phyloP scores from a whole-genome alignment of 2,329 filamentous ascomycete species.

The Xylaria sp. region DNA sequence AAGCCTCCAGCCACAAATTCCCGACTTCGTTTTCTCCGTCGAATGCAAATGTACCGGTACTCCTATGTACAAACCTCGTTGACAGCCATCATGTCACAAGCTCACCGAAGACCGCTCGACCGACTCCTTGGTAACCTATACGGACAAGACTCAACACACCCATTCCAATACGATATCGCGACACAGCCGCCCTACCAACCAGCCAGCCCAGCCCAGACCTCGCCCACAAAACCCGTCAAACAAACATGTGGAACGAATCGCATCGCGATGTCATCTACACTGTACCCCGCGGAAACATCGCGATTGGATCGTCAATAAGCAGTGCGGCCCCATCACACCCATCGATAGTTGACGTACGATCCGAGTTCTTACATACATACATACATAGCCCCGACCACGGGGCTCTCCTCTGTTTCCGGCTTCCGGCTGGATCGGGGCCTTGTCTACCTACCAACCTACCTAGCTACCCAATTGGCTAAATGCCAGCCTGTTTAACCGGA shows the following conservation, averaged over 20 bases:
- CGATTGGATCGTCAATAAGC: constrained; percentile 4
- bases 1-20: not conserved
- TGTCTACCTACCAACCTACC: too few species aligned
- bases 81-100: not conserved
- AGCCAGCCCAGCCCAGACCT: not conserved
- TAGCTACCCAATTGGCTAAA: too few species aligned
- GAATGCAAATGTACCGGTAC: constrained; percentile 20
- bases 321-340: not conserved
- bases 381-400: not conserved
- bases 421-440: too few species aligned
- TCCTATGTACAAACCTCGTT: not conserved
- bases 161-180: not conserved
- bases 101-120: not conserved
- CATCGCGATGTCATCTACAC: constrained; percentile 5
- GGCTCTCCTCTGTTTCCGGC: not conserved
- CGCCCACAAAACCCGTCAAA: not conserved
- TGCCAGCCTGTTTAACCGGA: too few species aligned
- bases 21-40: not conserved
- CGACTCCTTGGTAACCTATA: not conserved
- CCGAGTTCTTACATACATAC: not conserved
- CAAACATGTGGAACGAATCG: constrained; percentile 14
- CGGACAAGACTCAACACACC: not conserved
- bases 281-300: not conserved
- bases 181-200: not conserved
- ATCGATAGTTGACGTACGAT: not conserved